Conservation (phyloP, 2,329 filamentous ascomycete genomes). For the Tympanopsis confertula region DNA sequence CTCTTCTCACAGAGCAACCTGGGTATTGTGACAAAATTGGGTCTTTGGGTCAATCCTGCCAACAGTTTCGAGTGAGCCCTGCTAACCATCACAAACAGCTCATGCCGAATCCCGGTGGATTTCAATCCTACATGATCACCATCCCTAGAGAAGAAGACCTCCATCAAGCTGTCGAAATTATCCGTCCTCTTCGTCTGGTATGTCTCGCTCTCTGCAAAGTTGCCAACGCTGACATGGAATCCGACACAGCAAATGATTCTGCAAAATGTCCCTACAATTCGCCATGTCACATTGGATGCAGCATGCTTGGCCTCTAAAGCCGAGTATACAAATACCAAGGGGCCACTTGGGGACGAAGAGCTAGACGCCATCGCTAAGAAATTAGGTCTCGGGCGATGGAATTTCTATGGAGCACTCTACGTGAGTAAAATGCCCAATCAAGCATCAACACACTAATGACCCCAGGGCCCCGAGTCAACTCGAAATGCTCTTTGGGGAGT, state of each 20-base stretch:
- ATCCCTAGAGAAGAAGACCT: conserved; percentile 23
- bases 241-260: conserved; percentile 15
- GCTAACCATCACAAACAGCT: conserved; percentile 11
- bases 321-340: conserved; percentile 8
- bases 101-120: conserved; percentile 19
- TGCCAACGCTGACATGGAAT: background rate
- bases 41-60: conserved; percentile 25
- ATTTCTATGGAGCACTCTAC: conserved; percentile 35
- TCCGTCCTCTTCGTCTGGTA: conserved; percentile 14
- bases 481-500: conserved; percentile 17
- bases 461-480: conserved; percentile 12
- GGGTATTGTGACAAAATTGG: conserved; percentile 42
- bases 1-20: conserved; percentile 39
- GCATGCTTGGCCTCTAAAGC: conserved; percentile 17
- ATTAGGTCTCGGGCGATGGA: conserved; percentile 31
- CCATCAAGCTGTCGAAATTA: conserved; percentile 20
- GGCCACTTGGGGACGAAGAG: conserved; percentile 21
- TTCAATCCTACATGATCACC: conserved; percentile 26
- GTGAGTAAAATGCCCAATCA: too few relatives aligned
- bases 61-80: conserved; percentile 22
- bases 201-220: background rate
- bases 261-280: conserved; percentile 31
- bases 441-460: too few relatives aligned
- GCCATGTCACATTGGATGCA: conserved; percentile 28
- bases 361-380: conserved; percentile 24